Base-by-base conservation (phyloP, 2,329 filamentous ascomycete genomes). In the Calonectria montana region DNA sequence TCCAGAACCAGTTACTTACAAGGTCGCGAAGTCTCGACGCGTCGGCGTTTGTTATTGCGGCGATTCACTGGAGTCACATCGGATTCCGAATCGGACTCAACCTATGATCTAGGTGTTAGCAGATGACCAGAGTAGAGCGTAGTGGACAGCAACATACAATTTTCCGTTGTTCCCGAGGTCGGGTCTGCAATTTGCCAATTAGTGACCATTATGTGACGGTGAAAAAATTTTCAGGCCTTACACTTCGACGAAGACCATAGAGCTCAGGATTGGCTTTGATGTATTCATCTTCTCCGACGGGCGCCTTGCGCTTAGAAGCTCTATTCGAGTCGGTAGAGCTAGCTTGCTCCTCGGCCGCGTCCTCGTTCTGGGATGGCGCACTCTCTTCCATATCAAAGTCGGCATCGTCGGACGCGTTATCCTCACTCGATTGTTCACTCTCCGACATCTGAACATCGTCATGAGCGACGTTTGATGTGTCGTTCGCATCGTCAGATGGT, bases 221-320 rank as follows among this genome's bases (percentile, higher is more conserved):
- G 74, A 74, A 75, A 62, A 75, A 64, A 1, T 71, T 78, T 77
- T 77, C 76, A 72, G n/a, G 64, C 84, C 93, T 74, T 92, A 97
- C 96, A 87, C 97, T 99, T 86, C 97, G 91, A 78, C 97, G 92
- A 77, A 99, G 88, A 59, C 97, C 97, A 86, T 98, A 99, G 10
- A 99, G 88, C 84, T 98, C 95, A 53, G 97, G 97, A 80, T 99
- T 97, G 80, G 94, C 94, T 79, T 93, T 90, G 78, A 98, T 98
- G 81, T 92, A 96, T 57, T 95, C 92, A 71, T 97, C 93, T 78
- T 97, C 94, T 64, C 93, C 91, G 43, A 90, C 82, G 81, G 88
- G 83, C 76, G 88, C 84, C 85, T 94, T 93, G 84, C 95, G 93
- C 88, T 98, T 98, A 73, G 88, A 84, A 62, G 89, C 90, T 80